Evolutionary conservation across 345 rosid species (phyloP).

Genomic region (Dipteronia sinensis): DNA sequence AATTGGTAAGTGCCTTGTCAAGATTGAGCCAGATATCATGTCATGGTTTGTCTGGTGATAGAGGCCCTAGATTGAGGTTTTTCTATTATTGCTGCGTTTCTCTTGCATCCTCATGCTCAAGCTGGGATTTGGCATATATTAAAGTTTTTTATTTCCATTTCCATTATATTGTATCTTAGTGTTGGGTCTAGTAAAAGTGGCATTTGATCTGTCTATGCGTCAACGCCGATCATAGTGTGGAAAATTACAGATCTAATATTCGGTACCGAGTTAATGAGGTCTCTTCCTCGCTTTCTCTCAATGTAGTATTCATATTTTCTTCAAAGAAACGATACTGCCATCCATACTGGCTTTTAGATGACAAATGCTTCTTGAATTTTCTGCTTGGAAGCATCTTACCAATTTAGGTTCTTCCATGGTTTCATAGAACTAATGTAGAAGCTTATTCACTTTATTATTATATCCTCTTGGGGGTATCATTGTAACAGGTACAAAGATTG

Average conservation of each 20-base stretch:
- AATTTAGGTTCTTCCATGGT: background rate
- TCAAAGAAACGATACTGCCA: background rate
- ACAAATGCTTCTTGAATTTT: background rate
- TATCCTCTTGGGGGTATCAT: constrained; percentile 8
- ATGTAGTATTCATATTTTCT: background rate
- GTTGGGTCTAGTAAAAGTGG: background rate
- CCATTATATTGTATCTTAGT: background rate
- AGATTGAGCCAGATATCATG: background rate
- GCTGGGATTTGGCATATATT: background rate
- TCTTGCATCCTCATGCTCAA: background rate
- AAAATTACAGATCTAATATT: background rate
- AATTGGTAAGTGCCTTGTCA: background rate
- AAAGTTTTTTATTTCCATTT: background rate
- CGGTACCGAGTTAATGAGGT: background rate
- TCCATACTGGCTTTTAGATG: background rate
- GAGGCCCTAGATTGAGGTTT: background rate
- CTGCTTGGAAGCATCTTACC: background rate
- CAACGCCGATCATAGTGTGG: background rate
- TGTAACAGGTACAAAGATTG: constrained; percentile 66
- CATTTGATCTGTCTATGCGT: background rate
- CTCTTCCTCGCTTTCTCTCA: background rate
- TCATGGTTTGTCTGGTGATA: background rate
- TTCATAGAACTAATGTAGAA: background rate
- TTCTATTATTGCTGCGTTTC: too few species aligned
- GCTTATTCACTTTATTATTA: background rate